Conservation (phyloP, 2,329 filamentous ascomycete genomes). For the Myriosclerotinia duriaeana region DNA sequence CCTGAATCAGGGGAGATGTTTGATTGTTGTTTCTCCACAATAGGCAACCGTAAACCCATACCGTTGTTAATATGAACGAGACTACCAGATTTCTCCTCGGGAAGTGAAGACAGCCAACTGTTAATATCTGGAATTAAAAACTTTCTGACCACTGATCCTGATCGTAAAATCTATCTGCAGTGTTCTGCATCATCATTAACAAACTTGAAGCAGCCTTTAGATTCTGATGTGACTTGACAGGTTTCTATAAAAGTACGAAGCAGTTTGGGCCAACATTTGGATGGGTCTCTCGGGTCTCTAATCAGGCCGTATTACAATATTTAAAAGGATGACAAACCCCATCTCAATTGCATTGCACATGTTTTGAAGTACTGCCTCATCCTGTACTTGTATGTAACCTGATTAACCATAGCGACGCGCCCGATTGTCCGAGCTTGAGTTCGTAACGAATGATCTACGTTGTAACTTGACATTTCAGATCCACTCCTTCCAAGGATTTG, state of each 20-base stretch:
- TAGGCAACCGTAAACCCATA: slow-evolving; percentile 6
- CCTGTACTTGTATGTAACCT: background rate
- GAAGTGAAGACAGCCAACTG: background rate
- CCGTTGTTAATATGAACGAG: background rate
- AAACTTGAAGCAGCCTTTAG: background rate
- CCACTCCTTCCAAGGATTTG: slow-evolving; percentile 9
- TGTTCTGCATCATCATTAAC: background rate
- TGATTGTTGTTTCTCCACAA: slow-evolving; percentile 10
- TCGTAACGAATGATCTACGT: slow-evolving; percentile 6
- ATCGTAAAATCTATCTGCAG: background rate
- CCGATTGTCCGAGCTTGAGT: slow-evolving; percentile 15
- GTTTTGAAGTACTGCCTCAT: slow-evolving; percentile 5
- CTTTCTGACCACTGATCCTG: background rate
- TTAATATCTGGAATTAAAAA: background rate
- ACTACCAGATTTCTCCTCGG: background rate
- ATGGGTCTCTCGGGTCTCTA: background rate
- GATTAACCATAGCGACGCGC: background rate
- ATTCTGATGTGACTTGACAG: background rate
- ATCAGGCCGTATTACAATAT: background rate
- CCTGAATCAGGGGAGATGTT: background rate
- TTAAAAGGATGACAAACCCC: background rate
- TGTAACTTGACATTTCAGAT: background rate
- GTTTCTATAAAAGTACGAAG: background rate
- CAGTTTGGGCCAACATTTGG: background rate
- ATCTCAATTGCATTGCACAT: background rate